Conservation (phyloP, 2,329 filamentous ascomycete genomes). For the Colletotrichum truncatum region DNA sequence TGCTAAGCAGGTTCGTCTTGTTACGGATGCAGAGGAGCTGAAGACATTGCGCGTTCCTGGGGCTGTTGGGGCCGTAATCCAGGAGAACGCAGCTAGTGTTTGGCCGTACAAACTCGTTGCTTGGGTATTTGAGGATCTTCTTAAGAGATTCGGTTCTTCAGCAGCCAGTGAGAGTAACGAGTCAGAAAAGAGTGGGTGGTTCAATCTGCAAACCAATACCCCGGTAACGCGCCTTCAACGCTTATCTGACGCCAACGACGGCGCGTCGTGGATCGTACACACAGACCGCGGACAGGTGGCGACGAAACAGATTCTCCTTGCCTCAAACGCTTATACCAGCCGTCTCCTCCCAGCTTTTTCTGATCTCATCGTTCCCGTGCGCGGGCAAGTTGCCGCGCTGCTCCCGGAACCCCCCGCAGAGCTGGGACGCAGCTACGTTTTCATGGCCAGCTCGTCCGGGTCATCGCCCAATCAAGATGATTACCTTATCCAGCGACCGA, state of each 20-base stretch:
- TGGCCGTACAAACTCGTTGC: constrained; percentile 89
- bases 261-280: constrained; percentile 64
- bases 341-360: constrained; percentile 75
- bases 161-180: constrained; percentile 29
- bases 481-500: constrained; percentile 77
- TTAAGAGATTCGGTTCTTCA: constrained; percentile 45
- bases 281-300: constrained; percentile 75
- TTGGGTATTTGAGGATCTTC: constrained; percentile 72
- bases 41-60: constrained; percentile 61
- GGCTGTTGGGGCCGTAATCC: constrained; percentile 72
- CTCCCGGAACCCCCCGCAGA: constrained; percentile 45
- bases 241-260: constrained; percentile 16
- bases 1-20: constrained; percentile 54
- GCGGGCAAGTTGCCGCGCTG: constrained; percentile 77
- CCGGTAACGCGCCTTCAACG: constrained; percentile 63
- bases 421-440: constrained; percentile 70
- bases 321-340: constrained; percentile 87
- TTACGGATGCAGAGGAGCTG: constrained; percentile 51
- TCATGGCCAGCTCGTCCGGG: constrained; percentile 52
- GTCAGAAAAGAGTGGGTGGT: constrained; percentile 36
- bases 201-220: constrained; percentile 82
- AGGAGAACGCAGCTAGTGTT: constrained; percentile 71
- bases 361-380: constrained; percentile 78
- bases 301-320: constrained; percentile 74
- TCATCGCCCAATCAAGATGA: constrained; percentile 64